A percentile compares a stretch with the other conserved stretches of the same genome.
phyloP scores from a whole-genome alignment of 1,284 basidiomycete genomes.

The Cutaneotrichosporon sp. region DNA sequence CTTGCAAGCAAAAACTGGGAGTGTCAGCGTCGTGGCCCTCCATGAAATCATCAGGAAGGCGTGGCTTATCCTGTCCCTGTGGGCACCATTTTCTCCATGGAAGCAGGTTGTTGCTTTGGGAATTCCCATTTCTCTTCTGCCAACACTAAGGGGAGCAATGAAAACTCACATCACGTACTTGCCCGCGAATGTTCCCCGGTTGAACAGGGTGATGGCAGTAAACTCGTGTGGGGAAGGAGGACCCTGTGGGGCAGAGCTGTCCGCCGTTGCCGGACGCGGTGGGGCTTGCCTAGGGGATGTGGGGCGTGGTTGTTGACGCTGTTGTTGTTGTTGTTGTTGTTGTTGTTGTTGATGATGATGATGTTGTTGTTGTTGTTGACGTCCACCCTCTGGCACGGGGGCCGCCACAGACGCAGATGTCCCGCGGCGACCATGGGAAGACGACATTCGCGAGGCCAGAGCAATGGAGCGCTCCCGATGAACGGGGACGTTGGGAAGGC shows the following conservation, averaged over 20 bases:
- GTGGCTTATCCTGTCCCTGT: not conserved
- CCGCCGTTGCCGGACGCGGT: not conserved
- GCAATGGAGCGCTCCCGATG: not conserved
- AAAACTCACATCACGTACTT: conserved; percentile 34
- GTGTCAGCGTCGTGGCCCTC: not conserved
- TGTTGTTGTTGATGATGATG: not conserved
- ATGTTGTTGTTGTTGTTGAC: not conserved
- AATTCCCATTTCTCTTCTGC: not conserved
- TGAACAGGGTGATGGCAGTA: not conserved
- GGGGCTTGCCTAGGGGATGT: not conserved
- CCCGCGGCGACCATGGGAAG: conserved; percentile 3
- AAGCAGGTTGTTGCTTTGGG: not conserved
- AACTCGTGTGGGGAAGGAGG: conserved; percentile 9
- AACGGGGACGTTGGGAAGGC: not conserved
- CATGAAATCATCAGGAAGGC: not conserved
- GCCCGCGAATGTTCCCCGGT: conserved; percentile 32
- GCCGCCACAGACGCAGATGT: not conserved
- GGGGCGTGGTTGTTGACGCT: not conserved
- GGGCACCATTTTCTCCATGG: not conserved
- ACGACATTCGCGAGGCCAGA: conserved; percentile 6
- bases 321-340: not conserved
- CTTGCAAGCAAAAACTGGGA: conserved; percentile 31
- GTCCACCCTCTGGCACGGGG: not conserved
- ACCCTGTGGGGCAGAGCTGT: not conserved
- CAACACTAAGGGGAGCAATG: not conserved